Percentiles rank a stretch among this genome's conserved stretches.
Evolutionary conservation across 805 yeast species (phyloP).

Genomic region (Wickerhamomyces pijperi): DNA sequence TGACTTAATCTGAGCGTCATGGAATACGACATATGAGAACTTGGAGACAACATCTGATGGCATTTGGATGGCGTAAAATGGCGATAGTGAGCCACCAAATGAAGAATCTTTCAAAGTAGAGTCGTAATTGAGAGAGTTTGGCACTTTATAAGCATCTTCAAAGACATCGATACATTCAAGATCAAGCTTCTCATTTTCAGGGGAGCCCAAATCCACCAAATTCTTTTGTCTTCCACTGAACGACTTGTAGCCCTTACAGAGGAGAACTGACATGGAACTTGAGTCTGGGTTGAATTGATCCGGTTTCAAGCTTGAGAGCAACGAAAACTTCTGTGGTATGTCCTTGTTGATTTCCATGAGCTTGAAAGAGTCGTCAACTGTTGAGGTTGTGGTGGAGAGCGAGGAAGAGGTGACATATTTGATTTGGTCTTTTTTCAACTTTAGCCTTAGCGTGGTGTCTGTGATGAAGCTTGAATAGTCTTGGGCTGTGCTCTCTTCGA

Average conservation of each 20-base stretch:
- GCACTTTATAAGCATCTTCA: constrained; percentile 30
- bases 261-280: constrained; percentile 2
- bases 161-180: constrained; percentile 34
- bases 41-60: constrained; percentile 25
- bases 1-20: constrained; percentile 17
- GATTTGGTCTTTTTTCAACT: constrained; percentile 14
- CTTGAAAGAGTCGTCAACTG: not conserved
- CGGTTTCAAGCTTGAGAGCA: constrained; percentile 3
- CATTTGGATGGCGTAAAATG: constrained; percentile 38
- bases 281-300: not conserved
- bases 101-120: constrained; percentile 33
- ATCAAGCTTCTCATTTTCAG: not conserved
- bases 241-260: constrained; percentile 5
- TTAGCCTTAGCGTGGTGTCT: constrained; percentile 9
- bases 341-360: not conserved
- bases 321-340: not conserved
- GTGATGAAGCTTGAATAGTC: constrained; percentile 11
- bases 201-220: not conserved
- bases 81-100: constrained; percentile 33
- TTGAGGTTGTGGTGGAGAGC: not conserved
- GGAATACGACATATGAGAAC: constrained; percentile 42
- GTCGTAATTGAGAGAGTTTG: constrained; percentile 30
- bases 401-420: not conserved
- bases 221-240: not conserved
- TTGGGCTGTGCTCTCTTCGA: constrained; percentile 31